phyloP scores from a whole-genome alignment of 805 yeast genomes.

The Suhomyces prunicola region DNA sequence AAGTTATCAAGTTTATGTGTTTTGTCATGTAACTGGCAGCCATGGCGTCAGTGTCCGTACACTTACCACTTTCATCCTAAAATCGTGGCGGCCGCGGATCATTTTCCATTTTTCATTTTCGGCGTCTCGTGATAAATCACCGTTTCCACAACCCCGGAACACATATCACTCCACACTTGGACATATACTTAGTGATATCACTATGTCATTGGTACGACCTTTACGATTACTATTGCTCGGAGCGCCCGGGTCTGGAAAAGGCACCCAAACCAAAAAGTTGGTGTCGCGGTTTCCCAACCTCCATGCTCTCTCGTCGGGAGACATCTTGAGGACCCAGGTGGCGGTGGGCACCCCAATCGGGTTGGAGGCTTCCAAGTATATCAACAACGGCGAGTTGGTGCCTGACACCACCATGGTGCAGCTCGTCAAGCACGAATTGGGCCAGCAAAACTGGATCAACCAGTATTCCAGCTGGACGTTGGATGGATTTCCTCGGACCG shows the following conservation, averaged over 20 bases:
- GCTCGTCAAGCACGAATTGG: slow-evolving; percentile 52
- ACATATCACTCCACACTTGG: too few species aligned
- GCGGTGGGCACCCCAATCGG: slow-evolving; percentile 54
- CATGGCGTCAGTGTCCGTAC: too few species aligned
- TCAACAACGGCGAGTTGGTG: slow-evolving; percentile 62
- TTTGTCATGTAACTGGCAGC: too few species aligned
- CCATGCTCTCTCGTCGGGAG: slow-evolving; percentile 77
- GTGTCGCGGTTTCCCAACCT: slow-evolving; percentile 52
- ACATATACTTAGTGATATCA: too few species aligned
- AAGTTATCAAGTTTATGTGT: too few species aligned
- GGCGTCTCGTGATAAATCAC: too few species aligned
- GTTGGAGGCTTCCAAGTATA: slow-evolving; percentile 50
- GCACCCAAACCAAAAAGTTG: slow-evolving; percentile 75
- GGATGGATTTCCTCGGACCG: slow-evolving; percentile 91
- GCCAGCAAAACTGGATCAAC: slow-evolving; percentile 40
- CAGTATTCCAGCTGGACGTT: slow-evolving; percentile 60
- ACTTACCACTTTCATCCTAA: too few species aligned
- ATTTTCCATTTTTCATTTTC: background rate
- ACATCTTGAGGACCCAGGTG: slow-evolving; percentile 69
- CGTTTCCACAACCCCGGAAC: background rate
- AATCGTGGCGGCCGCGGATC: too few species aligned
- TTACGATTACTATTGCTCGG: slow-evolving; percentile 74
- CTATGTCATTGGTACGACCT: slow-evolving; percentile 28
- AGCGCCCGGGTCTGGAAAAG: slow-evolving; percentile 96
- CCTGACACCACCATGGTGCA: slow-evolving; percentile 70